A percentile compares a stretch with the other conserved stretches of the same genome.
These are phyloP conservation scores for Sporisorium graminicola DNA, from an alignment of 1,284 basidiomycete genomes.

Conservation along the genomic window DNA sequence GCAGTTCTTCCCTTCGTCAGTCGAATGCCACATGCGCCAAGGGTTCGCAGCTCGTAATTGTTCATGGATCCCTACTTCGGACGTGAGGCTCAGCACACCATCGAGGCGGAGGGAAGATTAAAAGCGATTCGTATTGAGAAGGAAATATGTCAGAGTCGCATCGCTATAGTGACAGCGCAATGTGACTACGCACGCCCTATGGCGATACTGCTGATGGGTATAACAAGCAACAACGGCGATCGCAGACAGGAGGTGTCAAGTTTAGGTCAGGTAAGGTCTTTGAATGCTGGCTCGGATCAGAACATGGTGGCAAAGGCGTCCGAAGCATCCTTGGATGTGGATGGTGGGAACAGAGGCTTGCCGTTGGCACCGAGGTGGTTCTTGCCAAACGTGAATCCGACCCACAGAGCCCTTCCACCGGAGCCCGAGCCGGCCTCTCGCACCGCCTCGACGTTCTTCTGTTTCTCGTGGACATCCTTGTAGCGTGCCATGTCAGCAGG, in stretches of 20 bases:
- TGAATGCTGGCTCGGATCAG: slow-evolving; percentile 14
- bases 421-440: slow-evolving; percentile 75
- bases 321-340: slow-evolving; percentile 38
- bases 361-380: slow-evolving; percentile 58
- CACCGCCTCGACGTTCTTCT: slow-evolving; percentile 88
- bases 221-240: slow-evolving; percentile 18
- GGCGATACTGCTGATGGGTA: slow-evolving; percentile 26
- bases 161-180: slow-evolving; percentile 5
- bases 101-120: not conserved
- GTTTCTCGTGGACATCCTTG: slow-evolving; percentile 94
- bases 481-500: slow-evolving; percentile 94
- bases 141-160: slow-evolving; percentile 9
- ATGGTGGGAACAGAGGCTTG: slow-evolving; percentile 25
- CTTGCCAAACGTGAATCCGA: slow-evolving; percentile 89
- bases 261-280: not conserved
- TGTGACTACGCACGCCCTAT: not conserved
- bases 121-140: not conserved
- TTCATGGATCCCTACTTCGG: not conserved
- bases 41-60: not conserved
- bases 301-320: slow-evolving; percentile 65
- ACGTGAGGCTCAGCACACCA: not conserved
- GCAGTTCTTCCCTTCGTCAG: not conserved
- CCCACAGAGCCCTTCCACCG: slow-evolving; percentile 85
- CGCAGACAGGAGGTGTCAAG: slow-evolving; percentile 6
- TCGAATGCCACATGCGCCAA: no score